phyloP scores from a whole-genome alignment of 2,329 filamentous ascomycete genomes.

The Colletotrichum theobromicola region DNA sequence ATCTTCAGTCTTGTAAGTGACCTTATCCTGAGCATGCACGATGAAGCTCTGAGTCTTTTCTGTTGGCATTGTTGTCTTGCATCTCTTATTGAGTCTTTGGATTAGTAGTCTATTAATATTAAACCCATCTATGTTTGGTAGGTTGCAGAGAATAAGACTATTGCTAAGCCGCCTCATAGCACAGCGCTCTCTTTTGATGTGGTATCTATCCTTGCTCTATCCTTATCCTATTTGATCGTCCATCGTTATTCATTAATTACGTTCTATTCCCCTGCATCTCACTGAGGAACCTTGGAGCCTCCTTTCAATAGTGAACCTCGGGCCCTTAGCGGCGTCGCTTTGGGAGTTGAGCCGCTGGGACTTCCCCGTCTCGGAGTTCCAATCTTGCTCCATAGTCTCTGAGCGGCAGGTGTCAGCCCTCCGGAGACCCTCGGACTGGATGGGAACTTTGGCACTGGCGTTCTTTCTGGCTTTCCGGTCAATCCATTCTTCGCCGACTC shows the following conservation, averaged over 20 bases:
- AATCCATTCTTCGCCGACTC: constrained; percentile 63
- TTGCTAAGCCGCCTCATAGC: not conserved
- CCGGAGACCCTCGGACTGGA: constrained; percentile 65
- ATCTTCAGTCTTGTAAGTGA: not conserved
- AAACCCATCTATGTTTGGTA: not conserved
- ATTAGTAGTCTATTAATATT: not conserved
- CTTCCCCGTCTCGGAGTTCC: constrained; percentile 45
- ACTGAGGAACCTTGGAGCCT: constrained; percentile 26
- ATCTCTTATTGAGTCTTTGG: not conserved
- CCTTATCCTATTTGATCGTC: not conserved
- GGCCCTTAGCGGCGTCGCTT: constrained; percentile 41
- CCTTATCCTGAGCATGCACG: not conserved
- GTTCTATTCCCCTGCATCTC: constrained; percentile 14
- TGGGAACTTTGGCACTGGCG: constrained; percentile 73
- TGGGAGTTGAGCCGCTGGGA: constrained; percentile 36
- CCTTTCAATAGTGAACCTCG: constrained; percentile 43
- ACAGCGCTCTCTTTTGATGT: not conserved
- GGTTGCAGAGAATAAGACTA: not conserved
- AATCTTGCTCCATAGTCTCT: constrained; percentile 70
- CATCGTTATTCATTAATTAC: not conserved
- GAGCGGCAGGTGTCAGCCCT: constrained; percentile 75
- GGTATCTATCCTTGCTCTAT: not conserved
- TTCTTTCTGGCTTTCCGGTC: constrained; percentile 62
- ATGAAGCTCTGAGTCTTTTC: not conserved
- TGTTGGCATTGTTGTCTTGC: not conserved